Percentiles rank a stretch among this genome's conserved stretches.
phyloP scores from a whole-genome alignment of 441 rosid genomes.

The Eruca vesicaria region DNA sequence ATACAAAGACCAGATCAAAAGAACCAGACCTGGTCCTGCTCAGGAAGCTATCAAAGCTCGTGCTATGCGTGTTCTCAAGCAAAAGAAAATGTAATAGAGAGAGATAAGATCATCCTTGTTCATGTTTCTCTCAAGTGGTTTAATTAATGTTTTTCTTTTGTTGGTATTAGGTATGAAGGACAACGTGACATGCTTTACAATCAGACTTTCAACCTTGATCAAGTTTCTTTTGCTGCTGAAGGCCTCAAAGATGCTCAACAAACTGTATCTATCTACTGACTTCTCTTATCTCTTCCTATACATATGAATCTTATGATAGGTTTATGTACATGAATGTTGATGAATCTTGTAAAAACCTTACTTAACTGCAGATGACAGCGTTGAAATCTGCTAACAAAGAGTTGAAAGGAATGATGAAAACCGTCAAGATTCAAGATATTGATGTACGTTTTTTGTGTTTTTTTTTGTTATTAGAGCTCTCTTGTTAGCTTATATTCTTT shows the following conservation, averaged over 20 bases:
- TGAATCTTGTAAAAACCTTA: background rate
- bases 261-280: constrained; percentile 59
- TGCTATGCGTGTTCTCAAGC: constrained; percentile 92
- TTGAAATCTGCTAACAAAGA: constrained; percentile 83
- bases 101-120: background rate
- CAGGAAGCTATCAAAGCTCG: constrained; percentile 57
- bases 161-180: constrained; percentile 59
- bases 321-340: constrained; percentile 9
- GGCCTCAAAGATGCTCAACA: constrained; percentile 97
- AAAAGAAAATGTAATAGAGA: constrained; percentile 60
- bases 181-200: constrained; percentile 94
- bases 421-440: constrained; percentile 86
- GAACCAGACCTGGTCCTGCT: background rate
- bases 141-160: background rate
- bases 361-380: constrained; percentile 69
- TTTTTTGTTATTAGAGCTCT: background rate
- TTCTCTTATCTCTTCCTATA: too few species aligned
- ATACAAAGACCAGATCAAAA: constrained; percentile 37
- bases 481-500: constrained; percentile 2
- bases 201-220: constrained; percentile 95
- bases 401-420: constrained; percentile 91
- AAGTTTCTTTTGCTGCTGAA: constrained; percentile 94
- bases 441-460: constrained; percentile 59
- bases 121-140: background rate
- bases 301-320: background rate